Percentiles rank a stretch among this genome's conserved stretches.
phyloP scores from a whole-genome alignment of 2,329 filamentous ascomycete genomes.

The Cladosporium colombiae region DNA sequence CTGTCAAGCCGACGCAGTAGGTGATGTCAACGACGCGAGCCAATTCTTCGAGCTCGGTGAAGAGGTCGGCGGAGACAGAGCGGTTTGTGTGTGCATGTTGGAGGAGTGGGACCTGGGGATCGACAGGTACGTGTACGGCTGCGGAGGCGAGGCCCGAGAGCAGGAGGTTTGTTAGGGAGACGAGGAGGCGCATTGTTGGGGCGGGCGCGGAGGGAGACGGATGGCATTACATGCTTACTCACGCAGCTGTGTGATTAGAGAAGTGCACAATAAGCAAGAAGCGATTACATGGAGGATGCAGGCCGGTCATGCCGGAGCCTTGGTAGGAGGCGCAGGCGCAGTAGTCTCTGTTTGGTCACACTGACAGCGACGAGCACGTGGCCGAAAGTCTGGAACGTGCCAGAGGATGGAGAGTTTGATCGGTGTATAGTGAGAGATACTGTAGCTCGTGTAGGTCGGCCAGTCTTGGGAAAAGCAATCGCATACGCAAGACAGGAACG shows the following conservation, averaged over 20 bases:
- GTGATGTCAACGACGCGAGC: constrained; percentile 91
- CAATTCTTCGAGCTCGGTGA: constrained; percentile 79
- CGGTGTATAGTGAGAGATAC: not conserved
- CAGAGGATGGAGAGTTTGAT: not conserved
- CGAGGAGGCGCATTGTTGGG: not conserved
- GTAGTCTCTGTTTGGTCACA: not conserved
- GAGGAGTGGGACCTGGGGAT: constrained; percentile 36
- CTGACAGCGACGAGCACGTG: not conserved
- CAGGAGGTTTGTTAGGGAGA: not conserved
- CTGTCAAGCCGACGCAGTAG: constrained; percentile 86
- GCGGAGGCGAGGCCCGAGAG: not conserved
- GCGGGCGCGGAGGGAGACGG: constrained; percentile 1
- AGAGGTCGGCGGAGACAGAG: constrained; percentile 64
- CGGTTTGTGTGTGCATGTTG: constrained; percentile 34
- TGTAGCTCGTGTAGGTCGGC: not conserved
- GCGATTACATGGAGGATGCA: not conserved
- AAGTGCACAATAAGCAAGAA: constrained; percentile 10
- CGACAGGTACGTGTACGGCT: constrained; percentile 23
- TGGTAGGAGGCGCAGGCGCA: constrained; percentile 14
- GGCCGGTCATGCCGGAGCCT: not conserved
- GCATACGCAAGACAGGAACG: no score
- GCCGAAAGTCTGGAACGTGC: not conserved
- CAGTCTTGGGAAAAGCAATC: no score
- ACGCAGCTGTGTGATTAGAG: not conserved
- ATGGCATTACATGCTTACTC: constrained; percentile 14